Evolutionary conservation across 2,329 filamentous ascomycete genomes (phyloP).

Genomic region (Chaetomium olivaceum): DNA sequence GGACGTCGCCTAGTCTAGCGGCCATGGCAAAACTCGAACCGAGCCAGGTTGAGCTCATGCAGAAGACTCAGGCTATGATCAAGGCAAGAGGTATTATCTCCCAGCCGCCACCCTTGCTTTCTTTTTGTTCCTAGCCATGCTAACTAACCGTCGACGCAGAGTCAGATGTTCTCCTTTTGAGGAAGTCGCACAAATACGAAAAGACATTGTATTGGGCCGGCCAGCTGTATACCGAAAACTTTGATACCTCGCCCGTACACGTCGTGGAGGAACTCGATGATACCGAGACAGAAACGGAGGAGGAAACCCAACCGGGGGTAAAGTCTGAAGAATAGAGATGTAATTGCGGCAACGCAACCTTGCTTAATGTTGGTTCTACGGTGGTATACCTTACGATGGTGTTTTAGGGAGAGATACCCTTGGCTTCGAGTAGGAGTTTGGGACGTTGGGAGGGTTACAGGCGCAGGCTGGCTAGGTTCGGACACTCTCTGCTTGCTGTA

Average conservation of each 20-base stretch:
- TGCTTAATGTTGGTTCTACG: background rate
- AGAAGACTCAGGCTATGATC: constrained; percentile 25
- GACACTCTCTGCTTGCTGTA: background rate
- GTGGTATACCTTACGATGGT: background rate
- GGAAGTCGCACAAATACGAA: constrained; percentile 24
- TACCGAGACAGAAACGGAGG: background rate
- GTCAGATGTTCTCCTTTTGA: constrained; percentile 20
- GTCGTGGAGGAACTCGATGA: constrained; percentile 24
- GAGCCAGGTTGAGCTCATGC: constrained; percentile 28
- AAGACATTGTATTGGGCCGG: constrained; percentile 28
- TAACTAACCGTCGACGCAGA: constrained; percentile 11
- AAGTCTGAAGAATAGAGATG: background rate
- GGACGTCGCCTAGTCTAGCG: constrained; percentile 21
- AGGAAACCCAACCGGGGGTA: background rate
- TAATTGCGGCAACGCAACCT: background rate
- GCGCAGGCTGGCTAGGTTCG: background rate
- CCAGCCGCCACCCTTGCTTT: background rate
- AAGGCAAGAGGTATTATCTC: constrained; percentile 19
- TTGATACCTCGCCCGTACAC: constrained; percentile 29
- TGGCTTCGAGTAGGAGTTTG: background rate
- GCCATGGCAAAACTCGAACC: constrained; percentile 27
- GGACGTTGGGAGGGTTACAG: background rate
- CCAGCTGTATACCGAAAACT: constrained; percentile 29
- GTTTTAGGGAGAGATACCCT: background rate
- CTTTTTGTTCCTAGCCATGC: background rate